phyloP scores from a whole-genome alignment of 768 basidiomycete species.

The Floccularia luteovirens region DNA sequence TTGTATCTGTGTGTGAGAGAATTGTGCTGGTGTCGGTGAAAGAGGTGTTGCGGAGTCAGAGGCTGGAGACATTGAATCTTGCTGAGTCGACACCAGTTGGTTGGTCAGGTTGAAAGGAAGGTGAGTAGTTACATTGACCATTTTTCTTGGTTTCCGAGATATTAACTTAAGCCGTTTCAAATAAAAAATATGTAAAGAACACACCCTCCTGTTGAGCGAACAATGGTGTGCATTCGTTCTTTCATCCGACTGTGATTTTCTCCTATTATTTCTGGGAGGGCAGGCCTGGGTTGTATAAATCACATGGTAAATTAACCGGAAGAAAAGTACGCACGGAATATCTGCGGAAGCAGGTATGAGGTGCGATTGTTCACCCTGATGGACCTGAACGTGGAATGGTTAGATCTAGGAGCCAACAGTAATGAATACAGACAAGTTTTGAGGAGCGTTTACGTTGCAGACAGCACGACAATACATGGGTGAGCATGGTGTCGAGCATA shows the following conservation, averaged over 20 bases:
- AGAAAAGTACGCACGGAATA: slow-evolving; percentile 10
- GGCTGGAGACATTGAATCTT: slow-evolving; percentile 17
- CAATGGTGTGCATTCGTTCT: slow-evolving; percentile 43
- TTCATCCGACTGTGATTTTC: slow-evolving; percentile 42
- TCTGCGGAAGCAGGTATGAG: slow-evolving; percentile 18
- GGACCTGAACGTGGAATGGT: slow-evolving; percentile 8
- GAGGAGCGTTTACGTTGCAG: too few species aligned
- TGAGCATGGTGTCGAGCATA: too few species aligned
- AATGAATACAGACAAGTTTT: neutral
- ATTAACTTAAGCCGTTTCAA: neutral
- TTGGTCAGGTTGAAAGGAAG: slow-evolving; percentile 54
- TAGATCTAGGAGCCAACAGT: slow-evolving; percentile 1
- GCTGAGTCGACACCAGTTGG: slow-evolving; percentile 15
- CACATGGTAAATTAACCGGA: neutral
- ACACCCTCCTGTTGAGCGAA: slow-evolving; percentile 52
- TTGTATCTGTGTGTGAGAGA: slow-evolving; percentile 9
- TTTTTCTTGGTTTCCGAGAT: slow-evolving; percentile 32
- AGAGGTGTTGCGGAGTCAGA: slow-evolving; percentile 18
- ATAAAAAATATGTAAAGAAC: slow-evolving; percentile 11
- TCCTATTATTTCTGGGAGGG: slow-evolving; percentile 8
- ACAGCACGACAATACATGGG: too few species aligned
- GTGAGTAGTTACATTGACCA: slow-evolving; percentile 53
- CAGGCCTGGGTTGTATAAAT: neutral
- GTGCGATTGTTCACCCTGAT: slow-evolving; percentile 15
- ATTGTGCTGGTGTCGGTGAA: slow-evolving; percentile 8